Base-by-base conservation (phyloP, 2,329 filamentous ascomycete species). In the Cercospora zeina region DNA sequence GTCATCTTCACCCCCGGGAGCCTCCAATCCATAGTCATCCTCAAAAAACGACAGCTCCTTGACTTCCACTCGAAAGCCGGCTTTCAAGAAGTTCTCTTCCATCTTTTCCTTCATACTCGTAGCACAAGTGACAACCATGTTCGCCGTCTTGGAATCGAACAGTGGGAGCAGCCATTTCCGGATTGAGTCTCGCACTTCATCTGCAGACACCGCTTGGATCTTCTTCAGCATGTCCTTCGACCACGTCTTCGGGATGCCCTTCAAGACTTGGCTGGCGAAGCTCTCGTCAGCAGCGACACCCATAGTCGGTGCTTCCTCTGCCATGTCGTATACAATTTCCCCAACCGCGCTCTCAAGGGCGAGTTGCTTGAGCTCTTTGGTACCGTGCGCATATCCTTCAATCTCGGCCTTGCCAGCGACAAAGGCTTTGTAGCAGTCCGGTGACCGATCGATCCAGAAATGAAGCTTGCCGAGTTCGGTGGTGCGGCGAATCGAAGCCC, bases 261-360 rank as follows among this genome's bases (percentile, higher is more conserved):
- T 84, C 54, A 97, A 84, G 5, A 96, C 93, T 61, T 90, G 86
- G 63, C 89, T 86, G 10, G 93, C 82, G 75, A 96, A 99, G 72
- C 91, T 93, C 69, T 89, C 87, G 71, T 88, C 84, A 0, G 93
- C 95, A 0, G 95, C 93, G 47, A 83, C 85, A 6, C 88, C 85
- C 83, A 96, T 90, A 0, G 90, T 97, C 1, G 89, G 84, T 76
- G 97, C 91, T 72, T 96, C 90, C 69, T 96, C 91, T 1, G 93
- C 95, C 72, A 96, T 89, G 55, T 82, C 83, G 64, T 93, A 87
- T 34, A 99, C 91, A 62, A 99, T 92, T 69, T 88, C 89, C 72
- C 89, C 95, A 63, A 99, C 90, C 4, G 93, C 92, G 5, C 91
- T 93, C 76, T 97, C 91, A 9, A 97, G 85, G 68, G 93, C 87